Conservation (phyloP, 768 basidiomycete genomes). For the Pulveroboletus ravenelii region DNA sequence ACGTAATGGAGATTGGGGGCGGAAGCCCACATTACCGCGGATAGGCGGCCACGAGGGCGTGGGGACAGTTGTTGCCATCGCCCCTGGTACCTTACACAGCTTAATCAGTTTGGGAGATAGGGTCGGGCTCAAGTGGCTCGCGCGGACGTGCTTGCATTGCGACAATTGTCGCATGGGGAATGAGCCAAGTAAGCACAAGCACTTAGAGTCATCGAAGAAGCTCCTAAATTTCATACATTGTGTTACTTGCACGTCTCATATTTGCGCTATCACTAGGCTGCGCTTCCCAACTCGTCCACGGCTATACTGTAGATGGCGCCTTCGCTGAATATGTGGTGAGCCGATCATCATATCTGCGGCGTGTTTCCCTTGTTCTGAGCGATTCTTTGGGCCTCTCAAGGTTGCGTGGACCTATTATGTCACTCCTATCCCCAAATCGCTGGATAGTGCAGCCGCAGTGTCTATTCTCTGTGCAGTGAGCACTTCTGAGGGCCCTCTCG, state of each 20-base stretch:
- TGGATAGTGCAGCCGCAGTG: slow-evolving; percentile 39
- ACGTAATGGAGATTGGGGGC: slow-evolving; percentile 36
- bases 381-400: slow-evolving; percentile 9
- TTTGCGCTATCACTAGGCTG: slow-evolving; percentile 12
- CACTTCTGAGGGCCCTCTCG: not conserved
- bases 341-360: not conserved
- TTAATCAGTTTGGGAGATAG: slow-evolving; percentile 35
- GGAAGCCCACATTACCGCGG: slow-evolving; percentile 27
- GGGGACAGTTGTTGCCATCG: slow-evolving; percentile 43
- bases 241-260: not conserved
- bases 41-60: slow-evolving; percentile 47
- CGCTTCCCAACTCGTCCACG: slow-evolving; percentile 9
- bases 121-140: slow-evolving; percentile 44
- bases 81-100: slow-evolving; percentile 27
- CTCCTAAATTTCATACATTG: not conserved
- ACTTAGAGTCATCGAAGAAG: not conserved
- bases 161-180: slow-evolving; percentile 36
- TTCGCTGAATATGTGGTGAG: slow-evolving; percentile 38
- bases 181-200: slow-evolving; percentile 27
- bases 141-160: slow-evolving; percentile 37
- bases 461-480: slow-evolving; percentile 42
- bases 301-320: slow-evolving; percentile 42
- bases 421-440: slow-evolving; percentile 40
- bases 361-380: not conserved
- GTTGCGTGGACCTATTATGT: slow-evolving; percentile 36